Base-by-base conservation (phyloP, 129 eudicot genomes). In the Saussurea involucrata region DNA sequence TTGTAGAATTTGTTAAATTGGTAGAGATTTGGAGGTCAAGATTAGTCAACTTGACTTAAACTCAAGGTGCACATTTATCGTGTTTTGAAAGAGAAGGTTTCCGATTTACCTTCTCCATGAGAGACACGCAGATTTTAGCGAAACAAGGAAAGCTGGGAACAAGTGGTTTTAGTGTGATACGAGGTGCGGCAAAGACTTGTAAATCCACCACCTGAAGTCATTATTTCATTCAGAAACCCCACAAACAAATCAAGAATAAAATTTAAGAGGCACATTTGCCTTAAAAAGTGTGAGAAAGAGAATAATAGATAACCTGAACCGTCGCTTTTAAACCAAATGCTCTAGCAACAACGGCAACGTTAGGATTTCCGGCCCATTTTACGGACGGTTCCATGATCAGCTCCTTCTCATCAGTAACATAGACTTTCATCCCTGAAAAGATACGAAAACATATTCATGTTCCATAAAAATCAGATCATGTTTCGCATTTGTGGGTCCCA, bases 81-180 rank as follows among this genome's bases (percentile, higher is more conserved):
- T 74, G 70, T 63, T 61, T 5, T 69, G 21, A 11, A 24, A 49
- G 8, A 21, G 15, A 37, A 28, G 32, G 28, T 65, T 10, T 31
- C 21, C 4, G 9, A 37, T 22, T 61, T 66, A 94, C 98, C 97
- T 94, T 94, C 77, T 91, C 97, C 98, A 94, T 91, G 64, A 94
- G 97, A 37, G 97, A 91, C 22, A 94, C 98, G 9, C 70, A 85
- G 22, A 94, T 94, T 55, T 89, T 91, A 75, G 96, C 96, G 42
- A 94, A 94, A 81, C 98, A 94, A 65, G 98, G 98, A 81, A 94
- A 91, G 85, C 98, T 94, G 63, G 98, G 98, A 81, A 94, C 98
- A 77, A 94, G 83, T 24, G 99, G 98, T 87, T 94, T 94, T 40
- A 94, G 81, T 37, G 98, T 91, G 63, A 94, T 91, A 21, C 98